These are phyloP conservation scores for Tolypocladium paradoxum DNA, from an alignment of 2,329 filamentous ascomycete species.

Conservation along the genomic window DNA sequence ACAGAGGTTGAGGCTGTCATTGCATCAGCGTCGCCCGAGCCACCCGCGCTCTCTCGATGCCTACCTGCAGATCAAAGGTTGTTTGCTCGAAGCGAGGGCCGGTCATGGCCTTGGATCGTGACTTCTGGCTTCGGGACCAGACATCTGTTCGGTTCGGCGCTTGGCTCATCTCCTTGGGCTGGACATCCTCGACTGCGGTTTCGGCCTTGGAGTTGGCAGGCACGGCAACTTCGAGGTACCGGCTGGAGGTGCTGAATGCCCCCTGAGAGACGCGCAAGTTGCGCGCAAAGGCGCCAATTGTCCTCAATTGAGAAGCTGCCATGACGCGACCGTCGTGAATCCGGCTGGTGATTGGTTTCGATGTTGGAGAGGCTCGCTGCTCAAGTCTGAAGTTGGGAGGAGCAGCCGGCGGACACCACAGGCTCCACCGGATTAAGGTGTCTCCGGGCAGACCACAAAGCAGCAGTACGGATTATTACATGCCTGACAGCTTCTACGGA, in stretches of 20 bases:
- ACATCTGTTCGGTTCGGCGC: constrained; percentile 73
- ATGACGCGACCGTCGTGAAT: constrained; percentile 16
- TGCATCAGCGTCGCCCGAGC: constrained; percentile 9
- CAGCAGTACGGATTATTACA: no score
- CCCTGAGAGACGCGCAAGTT: constrained; percentile 32
- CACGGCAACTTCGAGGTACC: constrained; percentile 33
- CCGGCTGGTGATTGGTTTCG: background rate
- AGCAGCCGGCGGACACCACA: background rate
- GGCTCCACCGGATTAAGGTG: constrained; percentile 4
- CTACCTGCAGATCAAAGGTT: constrained; percentile 82
- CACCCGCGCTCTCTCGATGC: constrained; percentile 13
- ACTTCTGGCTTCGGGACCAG: constrained; percentile 81
- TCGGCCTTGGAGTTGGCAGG: constrained; percentile 26
- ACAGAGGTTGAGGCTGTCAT: constrained; percentile 68
- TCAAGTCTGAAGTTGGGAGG: background rate
- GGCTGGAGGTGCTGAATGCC: constrained; percentile 36
- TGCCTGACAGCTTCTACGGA: no score
- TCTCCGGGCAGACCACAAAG: constrained; percentile 1
- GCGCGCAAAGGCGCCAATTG: constrained; percentile 32
- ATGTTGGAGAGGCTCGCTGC: background rate
- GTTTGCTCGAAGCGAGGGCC: constrained; percentile 97
- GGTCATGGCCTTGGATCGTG: constrained; percentile 74
- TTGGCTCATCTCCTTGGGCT: constrained; percentile 50
- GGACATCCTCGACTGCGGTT: constrained; percentile 30
- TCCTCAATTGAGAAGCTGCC: constrained; percentile 36